A percentile compares a stretch with the other conserved stretches of the same genome.
Conservation (phyloP, 2,329 filamentous ascomycete genomes). For the Ceratocystis cubensis region DNA sequence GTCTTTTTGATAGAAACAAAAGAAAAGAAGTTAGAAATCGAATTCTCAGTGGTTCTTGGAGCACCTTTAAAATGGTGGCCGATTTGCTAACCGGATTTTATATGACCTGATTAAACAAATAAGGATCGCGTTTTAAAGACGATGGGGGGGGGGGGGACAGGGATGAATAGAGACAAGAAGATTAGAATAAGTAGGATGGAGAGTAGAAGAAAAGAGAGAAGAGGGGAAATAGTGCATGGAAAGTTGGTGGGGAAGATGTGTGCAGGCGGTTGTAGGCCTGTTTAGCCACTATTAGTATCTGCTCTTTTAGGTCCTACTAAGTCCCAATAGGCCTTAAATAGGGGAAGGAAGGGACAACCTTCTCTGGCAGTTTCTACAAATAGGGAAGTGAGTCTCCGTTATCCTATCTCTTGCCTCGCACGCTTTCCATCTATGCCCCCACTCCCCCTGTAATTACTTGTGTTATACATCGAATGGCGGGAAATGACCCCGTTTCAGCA, state of each 20-base stretch:
- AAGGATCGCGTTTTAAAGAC: neutral
- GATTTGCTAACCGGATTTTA: neutral
- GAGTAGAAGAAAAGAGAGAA: neutral
- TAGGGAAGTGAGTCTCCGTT: neutral
- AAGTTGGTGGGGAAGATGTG: too few species aligned
- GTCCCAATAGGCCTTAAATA: neutral
- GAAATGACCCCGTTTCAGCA: slow-evolving; percentile 10
- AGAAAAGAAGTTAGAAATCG: neutral
- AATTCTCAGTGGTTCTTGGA: neutral
- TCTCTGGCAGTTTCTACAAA: neutral
- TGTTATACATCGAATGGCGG: neutral
- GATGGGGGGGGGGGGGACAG: neutral
- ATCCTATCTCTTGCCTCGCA: too few species aligned
- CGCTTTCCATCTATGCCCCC: too few species aligned
- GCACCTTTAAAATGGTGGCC: neutral
- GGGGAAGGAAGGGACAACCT: neutral
- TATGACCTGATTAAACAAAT: neutral
- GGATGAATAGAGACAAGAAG: neutral
- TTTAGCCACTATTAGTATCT: neutral
- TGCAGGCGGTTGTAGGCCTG: neutral
- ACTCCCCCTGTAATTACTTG: neutral
- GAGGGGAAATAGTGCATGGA: neutral
- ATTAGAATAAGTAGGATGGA: neutral
- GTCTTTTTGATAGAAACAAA: neutral
- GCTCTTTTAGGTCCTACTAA: neutral